Evolutionary conservation across 2,329 filamentous ascomycete species (phyloP).

Genomic region (Monosporascus sp.): DNA sequence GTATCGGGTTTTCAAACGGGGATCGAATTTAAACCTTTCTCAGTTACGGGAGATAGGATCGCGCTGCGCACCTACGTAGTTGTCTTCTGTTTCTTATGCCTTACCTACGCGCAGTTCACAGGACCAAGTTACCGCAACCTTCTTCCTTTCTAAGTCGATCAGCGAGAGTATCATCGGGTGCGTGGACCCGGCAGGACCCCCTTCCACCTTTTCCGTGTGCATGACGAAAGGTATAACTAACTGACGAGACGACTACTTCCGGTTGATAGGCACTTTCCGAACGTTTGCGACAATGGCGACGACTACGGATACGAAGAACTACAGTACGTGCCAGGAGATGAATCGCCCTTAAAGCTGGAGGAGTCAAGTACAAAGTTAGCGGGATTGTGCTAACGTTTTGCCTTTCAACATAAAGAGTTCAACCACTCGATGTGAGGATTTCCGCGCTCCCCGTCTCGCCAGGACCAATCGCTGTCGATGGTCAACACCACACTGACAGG

Average conservation of each 20-base stretch:
- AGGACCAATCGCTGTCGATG: conserved; percentile 5
- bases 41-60: not conserved
- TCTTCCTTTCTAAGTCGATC: not conserved
- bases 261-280: conserved; percentile 10
- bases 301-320: conserved; percentile 67
- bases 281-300: conserved; percentile 52
- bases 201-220: no score
- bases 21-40: not conserved
- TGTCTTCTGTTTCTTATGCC: conserved; percentile 17
- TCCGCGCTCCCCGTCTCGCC: not conserved
- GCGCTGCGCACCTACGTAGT: no score
- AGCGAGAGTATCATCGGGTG: not conserved
- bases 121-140: not conserved
- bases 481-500: not conserved
- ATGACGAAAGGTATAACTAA: no score
- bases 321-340: conserved; percentile 37
- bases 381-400: no score
- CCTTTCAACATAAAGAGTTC: conserved; percentile 37
- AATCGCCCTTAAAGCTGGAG: no score
- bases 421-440: conserved; percentile 76
- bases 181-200: not conserved
- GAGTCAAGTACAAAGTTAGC: no score
- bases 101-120: conserved; percentile 14
- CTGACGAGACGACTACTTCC: conserved; percentile 1
- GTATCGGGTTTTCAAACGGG: no score